Base-by-base conservation (phyloP, 1,139 yeast species). In the Debaryomycetaceae sp. region DNA sequence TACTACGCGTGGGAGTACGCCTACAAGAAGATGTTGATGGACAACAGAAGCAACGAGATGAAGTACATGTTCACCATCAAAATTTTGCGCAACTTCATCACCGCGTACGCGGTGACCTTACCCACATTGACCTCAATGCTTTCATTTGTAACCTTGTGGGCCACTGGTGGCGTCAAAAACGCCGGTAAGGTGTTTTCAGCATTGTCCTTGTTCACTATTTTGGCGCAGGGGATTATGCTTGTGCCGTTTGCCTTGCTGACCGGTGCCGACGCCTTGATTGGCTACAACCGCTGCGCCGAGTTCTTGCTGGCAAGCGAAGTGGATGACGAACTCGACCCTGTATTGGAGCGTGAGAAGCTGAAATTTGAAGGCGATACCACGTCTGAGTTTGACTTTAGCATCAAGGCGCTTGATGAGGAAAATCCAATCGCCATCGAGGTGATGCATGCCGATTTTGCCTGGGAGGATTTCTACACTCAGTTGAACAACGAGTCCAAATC, bases 191-290 rank as follows among this genome's bases (percentile, higher is more conserved):
- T 71, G 10, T 72, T 74, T 41, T 61, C 78, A 6, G 70, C 78
- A 1, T 60, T 74, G 39, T 61, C 77, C 1, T 58, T 74, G 37
- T 74, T 70, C 43, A 59, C 75, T 28, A 66, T 72, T 29, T 61
- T 74, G 44, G 71, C 75, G 3, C 66, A 62, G 39, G 71, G 74
- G 20, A 64, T 74, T 35, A 61, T 72, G 61, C 55, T 73, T 41
- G 57, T 74, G 36, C 79, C 80, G 10, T 55, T 71, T 34, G 74
- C 86, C 12, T 59, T 73, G 34, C 67, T 75, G 9, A 60, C 75
- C 19, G 71, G 71, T 18, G 70, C 76, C 17, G 80, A 74, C 51
- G 78, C 78, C 1, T 54, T 58, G 39, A 62, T 72, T 44, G 79
- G 78, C 0, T 66, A 71, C 41, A 53, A 51, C 24, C 57, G 79